These are phyloP conservation scores for Candolleomyces aberdarensis DNA, from an alignment of 768 basidiomycete genomes.

Conservation along the genomic window DNA sequence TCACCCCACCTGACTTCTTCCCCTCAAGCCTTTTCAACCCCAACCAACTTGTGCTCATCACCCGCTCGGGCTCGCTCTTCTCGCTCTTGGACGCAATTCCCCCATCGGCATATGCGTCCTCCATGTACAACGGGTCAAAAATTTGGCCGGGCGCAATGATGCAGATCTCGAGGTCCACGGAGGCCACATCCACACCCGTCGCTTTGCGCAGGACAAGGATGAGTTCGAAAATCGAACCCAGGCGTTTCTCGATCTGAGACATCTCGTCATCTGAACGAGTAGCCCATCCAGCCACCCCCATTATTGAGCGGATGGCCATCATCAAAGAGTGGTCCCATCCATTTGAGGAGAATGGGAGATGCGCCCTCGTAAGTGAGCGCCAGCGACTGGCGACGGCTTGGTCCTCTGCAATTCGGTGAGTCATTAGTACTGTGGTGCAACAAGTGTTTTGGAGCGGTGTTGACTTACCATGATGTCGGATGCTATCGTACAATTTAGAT, in stretches of 20 bases:
- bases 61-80: slow-evolving; percentile 4
- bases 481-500: slow-evolving; percentile 28
- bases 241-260: slow-evolving; percentile 18
- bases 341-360: slow-evolving; percentile 13
- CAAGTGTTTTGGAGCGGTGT: slow-evolving; percentile 28
- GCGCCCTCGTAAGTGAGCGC: slow-evolving; percentile 33
- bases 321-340: not conserved
- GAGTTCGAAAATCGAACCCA: slow-evolving; percentile 24
- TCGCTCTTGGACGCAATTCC: not conserved
- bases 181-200: slow-evolving; percentile 22
- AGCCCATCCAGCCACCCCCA: not conserved
- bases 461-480: slow-evolving; percentile 35
- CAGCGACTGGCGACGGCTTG: slow-evolving; percentile 42
- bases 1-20: slow-evolving; percentile 1
- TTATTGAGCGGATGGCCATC: not conserved
- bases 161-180: slow-evolving; percentile 19
- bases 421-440: slow-evolving; percentile 22
- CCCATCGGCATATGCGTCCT: slow-evolving; percentile 25
- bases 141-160: slow-evolving; percentile 1
- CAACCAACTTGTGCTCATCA: slow-evolving; percentile 10
- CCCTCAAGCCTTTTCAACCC: slow-evolving; percentile 6
- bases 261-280: slow-evolving; percentile 7
- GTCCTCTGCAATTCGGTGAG: slow-evolving; percentile 26
- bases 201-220: slow-evolving; percentile 21
- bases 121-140: slow-evolving; percentile 18